Evolutionary conservation across 345 rosid species (phyloP), one percentile per base, ranked within the genome.

Genomic region (Ceriops zippeliana): DNA sequence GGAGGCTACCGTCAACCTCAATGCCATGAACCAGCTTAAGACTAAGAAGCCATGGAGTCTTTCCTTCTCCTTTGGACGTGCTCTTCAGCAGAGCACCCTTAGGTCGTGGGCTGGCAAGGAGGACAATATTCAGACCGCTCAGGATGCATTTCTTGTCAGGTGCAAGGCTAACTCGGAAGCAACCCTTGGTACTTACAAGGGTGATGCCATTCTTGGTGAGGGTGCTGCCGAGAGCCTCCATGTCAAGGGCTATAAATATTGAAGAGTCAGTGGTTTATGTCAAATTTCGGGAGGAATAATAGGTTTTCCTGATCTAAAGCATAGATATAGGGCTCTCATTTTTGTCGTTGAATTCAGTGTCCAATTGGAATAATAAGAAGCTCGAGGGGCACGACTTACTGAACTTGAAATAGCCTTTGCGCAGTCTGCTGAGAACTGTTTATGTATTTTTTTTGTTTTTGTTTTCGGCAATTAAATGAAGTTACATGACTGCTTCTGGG

Each of bases 131-230:
- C 37, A 63, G 76, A 85, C 83, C 80, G 97, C 97, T 0, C 96
- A 80, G 67, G 79, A 57, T 0, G 89, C 96, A 22, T 78, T 95
- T 42, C 83, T 91, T 28, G 65, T 72, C 30, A 84, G 97, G 71
- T 84, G 90, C 83, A 91, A 95, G 83, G 97, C 99, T 32, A 95
- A 95, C 85, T 91, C 96, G 0, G 89, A 88, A 71, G 99, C 99
- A 5, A 91, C 96, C 20, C 90, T 91, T 0, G 97, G 97, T 38
- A 73, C 65, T 0, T 93, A 93, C 83, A 79, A 91, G 85, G 98
- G 98, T 17, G 89, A 85, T 76, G 93, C 91, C 5, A 53, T 71
- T 59, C 87, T 83, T 3, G 88, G 83, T 11, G 97, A 88, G 75
- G 97, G 98, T 17, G 97, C 98, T 0, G 69, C 88, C 0, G 96